These are phyloP conservation scores for Selaginella moellendorffii DNA, from an alignment of 75 land plant genomes.

Conservation along the genomic window DNA sequence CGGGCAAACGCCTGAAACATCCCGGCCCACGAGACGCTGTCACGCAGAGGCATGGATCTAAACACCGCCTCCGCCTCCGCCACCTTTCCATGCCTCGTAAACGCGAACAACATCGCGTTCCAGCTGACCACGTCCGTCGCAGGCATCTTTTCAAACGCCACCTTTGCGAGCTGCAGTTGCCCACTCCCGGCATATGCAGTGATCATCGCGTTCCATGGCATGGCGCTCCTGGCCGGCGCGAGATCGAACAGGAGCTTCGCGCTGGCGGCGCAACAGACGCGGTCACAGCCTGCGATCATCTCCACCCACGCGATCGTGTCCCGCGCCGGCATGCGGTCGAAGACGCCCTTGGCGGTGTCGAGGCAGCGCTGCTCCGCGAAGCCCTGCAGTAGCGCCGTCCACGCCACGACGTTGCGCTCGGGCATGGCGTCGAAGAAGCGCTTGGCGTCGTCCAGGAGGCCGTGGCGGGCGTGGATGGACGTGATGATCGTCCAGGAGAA, in stretches of 20 bases:
- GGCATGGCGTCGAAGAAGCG: slow-evolving; percentile 33
- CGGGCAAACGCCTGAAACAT: background rate
- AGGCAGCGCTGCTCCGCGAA: slow-evolving; percentile 34
- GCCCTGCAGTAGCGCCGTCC: slow-evolving; percentile 42
- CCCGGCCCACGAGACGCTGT: background rate
- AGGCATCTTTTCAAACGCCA: background rate
- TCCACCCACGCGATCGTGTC: slow-evolving; percentile 39
- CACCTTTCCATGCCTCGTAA: background rate
- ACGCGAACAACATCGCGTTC: background rate
- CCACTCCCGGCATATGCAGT: background rate
- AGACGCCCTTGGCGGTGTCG: slow-evolving; percentile 18
- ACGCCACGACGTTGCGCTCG: slow-evolving; percentile 31
- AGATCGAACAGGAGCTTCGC: slow-evolving; percentile 7
- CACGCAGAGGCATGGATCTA: background rate
- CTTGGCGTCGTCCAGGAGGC: slow-evolving; percentile 30
- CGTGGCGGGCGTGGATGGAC: slow-evolving; percentile 28
- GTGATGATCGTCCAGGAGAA: slow-evolving; percentile 45
- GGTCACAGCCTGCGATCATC: slow-evolving; percentile 26
- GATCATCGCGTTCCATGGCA: background rate
- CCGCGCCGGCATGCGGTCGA: slow-evolving; percentile 14
- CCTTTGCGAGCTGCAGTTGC: background rate
- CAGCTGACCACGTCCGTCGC: background rate
- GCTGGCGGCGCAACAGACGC: background rate
- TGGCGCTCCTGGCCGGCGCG: background rate
- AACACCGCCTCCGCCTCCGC: background rate